Evolutionary conservation across 768 basidiomycete species (phyloP), one percentile per base, ranked within the genome.

Genomic region (Kwoniella botswanensis): DNA sequence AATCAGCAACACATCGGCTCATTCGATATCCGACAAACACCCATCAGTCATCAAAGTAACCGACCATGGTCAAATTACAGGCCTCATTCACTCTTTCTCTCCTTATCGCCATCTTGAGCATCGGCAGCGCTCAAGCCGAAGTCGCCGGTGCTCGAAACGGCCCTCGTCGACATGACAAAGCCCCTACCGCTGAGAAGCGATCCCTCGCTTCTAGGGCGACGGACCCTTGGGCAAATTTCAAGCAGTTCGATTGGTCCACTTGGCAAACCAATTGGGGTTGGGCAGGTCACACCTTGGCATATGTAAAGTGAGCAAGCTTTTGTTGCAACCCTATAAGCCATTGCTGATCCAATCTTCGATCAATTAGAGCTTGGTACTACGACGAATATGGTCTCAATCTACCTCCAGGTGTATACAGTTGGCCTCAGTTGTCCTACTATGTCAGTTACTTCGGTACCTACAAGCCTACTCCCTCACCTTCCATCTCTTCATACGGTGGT

Each of bases 291-390:
- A 73, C 64, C 24, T 54, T 73, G 17, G 13, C 41, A 17, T 73
- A 73, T 29, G 72, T 73, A 29, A 73, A 73, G 72, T 71, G 70
- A 74, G n/a, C n/a, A n/a, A n/a, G n/a, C n/a, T n/a, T n/a, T n/a
- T n/a, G n/a, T n/a, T n/a, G n/a, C n/a, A n/a, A n/a, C n/a, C n/a
- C n/a, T n/a, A n/a, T n/a, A n/a, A n/a, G n/a, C n/a, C n/a, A n/a
- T n/a, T n/a, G 13, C 61, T 72, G 58, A 58, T 22, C 2, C 29
- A 3, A 3, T 53, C 46, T 35, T 55, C 29, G 2, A n/a, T n/a
- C 43, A 18, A 41, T 24, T 46, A 65, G 65, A 57, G 64, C 56
- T 22, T 71, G 70, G 70, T 71, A 71, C 54, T 60, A 42, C 44
- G 71, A 71, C 56, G 64, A 53, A 42, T 73, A 70, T 58, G 72